Evolutionary conservation across 352 stramenopile genomes (phyloP), one percentile per base, ranked within the genome.

Genomic region (Phytophthora quininea): DNA sequence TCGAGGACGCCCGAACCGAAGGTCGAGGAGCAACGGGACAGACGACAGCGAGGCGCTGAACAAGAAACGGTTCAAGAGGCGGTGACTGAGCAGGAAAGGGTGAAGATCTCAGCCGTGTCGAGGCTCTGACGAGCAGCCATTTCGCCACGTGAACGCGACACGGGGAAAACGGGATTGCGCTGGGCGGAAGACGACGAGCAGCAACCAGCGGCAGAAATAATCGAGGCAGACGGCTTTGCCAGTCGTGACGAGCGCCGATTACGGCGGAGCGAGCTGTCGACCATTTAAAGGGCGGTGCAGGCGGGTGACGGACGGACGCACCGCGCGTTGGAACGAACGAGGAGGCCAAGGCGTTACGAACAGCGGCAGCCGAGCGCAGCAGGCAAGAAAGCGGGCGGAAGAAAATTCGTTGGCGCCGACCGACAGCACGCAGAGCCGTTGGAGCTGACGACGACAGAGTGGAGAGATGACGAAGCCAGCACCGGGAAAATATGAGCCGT

Each of bases 111-210:
- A 38, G n/a, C 31, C 33, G 46, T 62, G 66, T 66, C 60, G 52
- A 71, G 67, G 63, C 67, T 75, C 54, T 72, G 53, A 65, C 57
- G 35, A 59, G 65, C 24, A 77, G 60, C 56, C 61, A 71, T 77
- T 74, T 74, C 65, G 51, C 56, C 53, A 54, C 64, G 54, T 67
- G 54, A 73, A 73, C 69, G 60, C 64, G 55, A 77, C 65, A 73
- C 38, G 59, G 56, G 43, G 38, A 53, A 62, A 69, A 69, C 52
- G 63, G 19, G 62, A 68, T 71, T 71, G 49, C 46, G 61, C 14
- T 15, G 46, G 59, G 52, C 53, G 59, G 49, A 15, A 69, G 62
- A 67, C 57, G 56, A 64, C 53, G 40, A 62, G 49, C 58, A 35
- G 47, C 58, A 71, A 77, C 56, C 67, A 71, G 11, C 59, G 66